Base-by-base conservation (phyloP, 1,139 yeast species). In the Geotrichum reessii region DNA sequence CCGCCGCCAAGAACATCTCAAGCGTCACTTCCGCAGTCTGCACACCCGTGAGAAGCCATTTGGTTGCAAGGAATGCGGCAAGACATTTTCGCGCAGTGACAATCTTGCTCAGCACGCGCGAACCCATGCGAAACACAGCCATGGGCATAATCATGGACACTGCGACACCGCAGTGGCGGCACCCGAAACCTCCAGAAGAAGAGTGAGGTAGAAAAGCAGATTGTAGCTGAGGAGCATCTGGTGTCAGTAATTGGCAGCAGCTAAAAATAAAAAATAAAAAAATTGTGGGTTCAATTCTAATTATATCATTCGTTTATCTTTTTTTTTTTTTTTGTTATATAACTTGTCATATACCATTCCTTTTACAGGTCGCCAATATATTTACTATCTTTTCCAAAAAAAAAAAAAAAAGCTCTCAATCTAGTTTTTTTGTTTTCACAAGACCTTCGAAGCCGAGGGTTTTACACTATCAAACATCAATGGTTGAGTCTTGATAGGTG, bases 1-100 rank as follows among this genome's bases (percentile, higher is more conserved):
- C 74, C 83, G 85, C 67, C 80, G 95, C 64, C 90, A 85, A 69
- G 95, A 87, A 68, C 95, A 87, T 71, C 74, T 87, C 65, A 86
- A 85, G 69, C 78, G 95, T 61, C 95, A 87, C 68, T 82, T 84
- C 69, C 77, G 93, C 61, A 84, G 90, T 17, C 77, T 87, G 63
- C 76, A 73, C 58, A 86, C 92, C 24, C 80, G 84, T 62, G 91
- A 85, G 62, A 85, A 86, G 70, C 95, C 95, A 0, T 87, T 80
- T 71, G 83, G 78, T 64, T 87, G 95, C 72, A 74, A 76, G n/a
- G 77, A 82, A 40, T 87, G 95, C 69, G 80, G 81, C 56, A 87
- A 86, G 73, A 83, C 84, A 68, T 87, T 87, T 66, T 85, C 91
- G 63, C 78, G 95, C 63, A 80, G 87, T 19, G 95, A 87, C 70